These are phyloP conservation scores for Podila horticola DNA, from an alignment of 192 early-diverging fungal species.

Conservation along the genomic window DNA sequence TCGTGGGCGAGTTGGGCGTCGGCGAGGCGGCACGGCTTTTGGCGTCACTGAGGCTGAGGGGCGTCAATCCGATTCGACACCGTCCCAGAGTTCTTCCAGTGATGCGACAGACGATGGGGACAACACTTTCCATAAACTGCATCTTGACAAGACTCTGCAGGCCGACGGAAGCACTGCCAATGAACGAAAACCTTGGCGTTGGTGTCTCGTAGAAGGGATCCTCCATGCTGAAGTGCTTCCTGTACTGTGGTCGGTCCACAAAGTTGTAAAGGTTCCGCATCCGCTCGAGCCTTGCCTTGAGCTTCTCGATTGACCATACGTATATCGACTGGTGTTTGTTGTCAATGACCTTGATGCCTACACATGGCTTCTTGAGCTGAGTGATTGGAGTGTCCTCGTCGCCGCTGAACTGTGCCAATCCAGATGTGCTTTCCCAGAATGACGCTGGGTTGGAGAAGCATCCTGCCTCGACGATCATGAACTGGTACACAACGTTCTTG, in stretches of 20 bases:
- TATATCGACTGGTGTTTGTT: slow-evolving; percentile 63
- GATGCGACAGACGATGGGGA: slow-evolving; percentile 55
- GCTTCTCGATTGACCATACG: slow-evolving; percentile 71
- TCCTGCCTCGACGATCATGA: slow-evolving; percentile 78
- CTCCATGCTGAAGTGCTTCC: slow-evolving; percentile 66
- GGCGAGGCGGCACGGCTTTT: slow-evolving; percentile 21
- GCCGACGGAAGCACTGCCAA: slow-evolving; percentile 59
- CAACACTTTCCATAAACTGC: slow-evolving; percentile 54
- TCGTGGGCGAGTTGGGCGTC: slow-evolving; percentile 28
- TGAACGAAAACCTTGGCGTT: slow-evolving; percentile 60
- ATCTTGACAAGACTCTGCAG: slow-evolving; percentile 56
- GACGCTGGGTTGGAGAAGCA: slow-evolving; percentile 60
- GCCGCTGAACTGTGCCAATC: slow-evolving; percentile 57
- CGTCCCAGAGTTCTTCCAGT: slow-evolving; percentile 56
- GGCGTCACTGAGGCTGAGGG: slow-evolving; percentile 35
- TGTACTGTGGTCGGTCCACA: slow-evolving; percentile 64
- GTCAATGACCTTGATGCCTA: slow-evolving; percentile 67
- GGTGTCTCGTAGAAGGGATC: slow-evolving; percentile 71
- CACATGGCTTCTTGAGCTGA: slow-evolving; percentile 55
- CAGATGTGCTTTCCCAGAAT: slow-evolving; percentile 61
- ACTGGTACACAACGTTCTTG: slow-evolving; percentile 86
- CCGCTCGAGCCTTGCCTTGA: slow-evolving; percentile 65
- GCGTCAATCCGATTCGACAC: slow-evolving; percentile 55
- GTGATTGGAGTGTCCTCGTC: slow-evolving; percentile 60
- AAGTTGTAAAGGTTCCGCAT: slow-evolving; percentile 78